Conservation (phyloP, 176 grass and related monocot genomes). For the Hsuehochloa calcarea region DNA sequence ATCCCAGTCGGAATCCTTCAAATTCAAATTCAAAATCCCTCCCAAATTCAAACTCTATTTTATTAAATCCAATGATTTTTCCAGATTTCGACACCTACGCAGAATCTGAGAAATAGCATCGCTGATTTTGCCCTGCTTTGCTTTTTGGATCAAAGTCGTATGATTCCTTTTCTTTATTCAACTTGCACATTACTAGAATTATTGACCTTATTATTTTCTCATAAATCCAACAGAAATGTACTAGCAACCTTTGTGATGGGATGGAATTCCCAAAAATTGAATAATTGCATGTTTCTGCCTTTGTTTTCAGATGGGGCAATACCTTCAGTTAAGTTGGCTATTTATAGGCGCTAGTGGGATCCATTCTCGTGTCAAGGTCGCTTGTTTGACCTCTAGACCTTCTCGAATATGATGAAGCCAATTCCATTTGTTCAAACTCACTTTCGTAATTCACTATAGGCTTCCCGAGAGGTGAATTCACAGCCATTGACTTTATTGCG, state of each 20-base stretch:
- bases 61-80: no score
- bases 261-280: neutral
- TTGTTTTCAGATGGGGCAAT: slow-evolving; percentile 75
- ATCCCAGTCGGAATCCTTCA: no score
- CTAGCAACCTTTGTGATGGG: neutral
- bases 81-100: no score
- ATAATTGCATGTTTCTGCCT: neutral
- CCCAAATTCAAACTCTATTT: no score
- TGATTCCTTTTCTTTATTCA: neutral
- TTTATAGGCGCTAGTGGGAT: no score
- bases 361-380: slow-evolving; percentile 10
- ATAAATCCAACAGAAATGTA: neutral
- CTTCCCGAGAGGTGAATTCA: slow-evolving; percentile 39
- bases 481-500: slow-evolving; percentile 57
- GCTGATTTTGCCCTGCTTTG: fast-evolving
- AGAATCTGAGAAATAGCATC: no score
- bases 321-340: slow-evolving; percentile 67
- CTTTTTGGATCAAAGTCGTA: neutral
- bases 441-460: slow-evolving; percentile 34
- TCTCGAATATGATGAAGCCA: slow-evolving; percentile 10
- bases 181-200: neutral
- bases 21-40: no score
- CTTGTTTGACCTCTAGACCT: neutral
- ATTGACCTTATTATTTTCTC: no score
- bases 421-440: neutral